Conservation (phyloP, 805 yeast species). For the Yamadazyma laniorum region DNA sequence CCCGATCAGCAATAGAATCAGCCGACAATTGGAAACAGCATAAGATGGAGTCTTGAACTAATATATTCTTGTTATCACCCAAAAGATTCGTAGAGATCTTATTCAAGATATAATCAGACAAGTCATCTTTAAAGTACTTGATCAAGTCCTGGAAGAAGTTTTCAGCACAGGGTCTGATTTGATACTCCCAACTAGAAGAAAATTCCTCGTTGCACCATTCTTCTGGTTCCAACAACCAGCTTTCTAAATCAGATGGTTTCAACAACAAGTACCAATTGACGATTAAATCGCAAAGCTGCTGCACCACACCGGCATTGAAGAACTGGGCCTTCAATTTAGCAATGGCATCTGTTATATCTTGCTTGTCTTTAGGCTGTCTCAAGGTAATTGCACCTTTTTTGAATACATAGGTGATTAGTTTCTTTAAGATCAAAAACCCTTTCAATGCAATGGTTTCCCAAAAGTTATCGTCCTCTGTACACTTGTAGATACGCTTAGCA, state of each 20-base stretch:
- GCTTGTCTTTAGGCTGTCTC: conserved; percentile 62
- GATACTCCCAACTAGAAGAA: conserved; percentile 75
- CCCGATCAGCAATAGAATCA: conserved; percentile 57
- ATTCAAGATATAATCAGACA: conserved; percentile 54
- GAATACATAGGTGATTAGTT: conserved; percentile 57
- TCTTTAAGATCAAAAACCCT: conserved; percentile 62
- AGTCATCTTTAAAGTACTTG: conserved; percentile 54
- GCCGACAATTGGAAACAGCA: conserved; percentile 83
- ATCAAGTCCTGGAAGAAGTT: conserved; percentile 76
- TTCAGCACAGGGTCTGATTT: conserved; percentile 84
- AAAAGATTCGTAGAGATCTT: conserved; percentile 50
- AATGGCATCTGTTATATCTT: conserved; percentile 60
- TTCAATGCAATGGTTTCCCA: conserved; percentile 77
- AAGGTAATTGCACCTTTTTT: conserved; percentile 67
- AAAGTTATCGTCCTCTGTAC: conserved; percentile 55
- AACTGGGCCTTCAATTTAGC: conserved; percentile 50
- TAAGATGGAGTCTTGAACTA: conserved; percentile 75
- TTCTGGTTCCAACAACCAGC: conserved; percentile 86
- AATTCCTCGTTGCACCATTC: conserved; percentile 88
- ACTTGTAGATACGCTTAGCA: conserved; percentile 63
- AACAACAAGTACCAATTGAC: conserved; percentile 73
- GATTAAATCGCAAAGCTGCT: conserved; percentile 61
- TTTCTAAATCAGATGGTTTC: conserved; percentile 71
- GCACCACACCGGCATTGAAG: conserved; percentile 56
- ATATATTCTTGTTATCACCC: conserved; percentile 50